phyloP scores from a whole-genome alignment of 352 stramenopile species.

The Phytophthora ohioensis region DNA sequence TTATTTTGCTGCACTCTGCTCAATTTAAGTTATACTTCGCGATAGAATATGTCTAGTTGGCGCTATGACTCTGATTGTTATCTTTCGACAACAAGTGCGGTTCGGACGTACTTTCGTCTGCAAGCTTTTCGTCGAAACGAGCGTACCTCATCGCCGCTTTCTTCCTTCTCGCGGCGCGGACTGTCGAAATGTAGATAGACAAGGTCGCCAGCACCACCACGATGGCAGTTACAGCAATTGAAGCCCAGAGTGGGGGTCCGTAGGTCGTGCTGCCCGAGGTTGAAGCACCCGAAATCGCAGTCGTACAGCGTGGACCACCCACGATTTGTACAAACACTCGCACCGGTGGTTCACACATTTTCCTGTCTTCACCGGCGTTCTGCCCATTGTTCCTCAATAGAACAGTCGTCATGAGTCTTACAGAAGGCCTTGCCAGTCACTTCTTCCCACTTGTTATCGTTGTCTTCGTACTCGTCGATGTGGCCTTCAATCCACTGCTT shows the following conservation, averaged over 20 bases:
- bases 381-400: slow-evolving; percentile 38
- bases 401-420: slow-evolving; percentile 57
- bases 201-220: slow-evolving; percentile 7
- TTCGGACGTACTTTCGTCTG: slow-evolving; percentile 10
- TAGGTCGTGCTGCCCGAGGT: slow-evolving; percentile 20
- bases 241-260: slow-evolving; percentile 23
- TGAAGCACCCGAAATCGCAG: slow-evolving; percentile 16
- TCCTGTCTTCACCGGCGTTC: slow-evolving; percentile 41
- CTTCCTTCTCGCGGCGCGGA: slow-evolving; percentile 16
- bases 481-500: slow-evolving; percentile 67
- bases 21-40: no score
- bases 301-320: slow-evolving; percentile 41
- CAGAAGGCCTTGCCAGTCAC: slow-evolving; percentile 61
- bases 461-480: slow-evolving; percentile 65
- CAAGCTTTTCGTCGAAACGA: slow-evolving; percentile 14
- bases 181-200: slow-evolving; percentile 25
- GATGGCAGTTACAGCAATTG: slow-evolving; percentile 10
- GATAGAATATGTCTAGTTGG: no score
- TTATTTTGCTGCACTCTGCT: no score
- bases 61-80: not conserved
- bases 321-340: slow-evolving; percentile 54
- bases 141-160: slow-evolving; percentile 20
- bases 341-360: slow-evolving; percentile 59
- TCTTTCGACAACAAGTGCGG: slow-evolving; percentile 17
- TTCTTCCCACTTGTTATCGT: slow-evolving; percentile 48